phyloP scores from a whole-genome alignment of 2,329 filamentous ascomycete species.

The Ceratocystis eucalypticola region DNA sequence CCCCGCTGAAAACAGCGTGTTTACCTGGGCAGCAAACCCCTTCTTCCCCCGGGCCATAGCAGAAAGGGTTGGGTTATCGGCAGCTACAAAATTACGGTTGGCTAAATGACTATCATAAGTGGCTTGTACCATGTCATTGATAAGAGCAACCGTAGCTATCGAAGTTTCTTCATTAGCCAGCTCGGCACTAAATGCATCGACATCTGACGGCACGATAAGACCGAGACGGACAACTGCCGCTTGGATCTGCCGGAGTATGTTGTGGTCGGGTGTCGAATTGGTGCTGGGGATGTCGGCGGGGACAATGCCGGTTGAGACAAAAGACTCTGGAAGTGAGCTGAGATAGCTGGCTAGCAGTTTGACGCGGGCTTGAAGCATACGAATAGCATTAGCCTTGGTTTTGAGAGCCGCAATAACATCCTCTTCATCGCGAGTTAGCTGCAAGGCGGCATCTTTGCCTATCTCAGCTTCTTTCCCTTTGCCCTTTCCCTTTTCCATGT shows the following conservation, averaged over 20 bases:
- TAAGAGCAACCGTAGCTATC: constrained; percentile 61
- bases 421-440: constrained; percentile 45
- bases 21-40: too few relatives aligned
- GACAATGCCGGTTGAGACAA: constrained; percentile 29
- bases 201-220: constrained; percentile 61
- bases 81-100: constrained; percentile 56
- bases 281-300: constrained; percentile 27
- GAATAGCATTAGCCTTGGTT: constrained; percentile 82
- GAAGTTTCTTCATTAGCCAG: constrained; percentile 70
- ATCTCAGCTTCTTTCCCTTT: constrained; percentile 23
- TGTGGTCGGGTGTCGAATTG: constrained; percentile 41
- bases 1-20: too few relatives aligned
- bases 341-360: constrained; percentile 66
- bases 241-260: constrained; percentile 75
- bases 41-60: too few relatives aligned
- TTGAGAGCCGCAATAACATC: constrained; percentile 55
- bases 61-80: constrained; percentile 32
- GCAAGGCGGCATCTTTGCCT: constrained; percentile 22
- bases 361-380: constrained; percentile 74
- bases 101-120: constrained; percentile 58
- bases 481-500: constrained; percentile 20
- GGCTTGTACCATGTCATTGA: constrained; percentile 62
- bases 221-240: constrained; percentile 72
- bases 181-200: constrained; percentile 53
- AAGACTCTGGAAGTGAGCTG: constrained; percentile 51